Conservation (phyloP, 805 yeast species). For the Kockiozyma suomiensis region DNA sequence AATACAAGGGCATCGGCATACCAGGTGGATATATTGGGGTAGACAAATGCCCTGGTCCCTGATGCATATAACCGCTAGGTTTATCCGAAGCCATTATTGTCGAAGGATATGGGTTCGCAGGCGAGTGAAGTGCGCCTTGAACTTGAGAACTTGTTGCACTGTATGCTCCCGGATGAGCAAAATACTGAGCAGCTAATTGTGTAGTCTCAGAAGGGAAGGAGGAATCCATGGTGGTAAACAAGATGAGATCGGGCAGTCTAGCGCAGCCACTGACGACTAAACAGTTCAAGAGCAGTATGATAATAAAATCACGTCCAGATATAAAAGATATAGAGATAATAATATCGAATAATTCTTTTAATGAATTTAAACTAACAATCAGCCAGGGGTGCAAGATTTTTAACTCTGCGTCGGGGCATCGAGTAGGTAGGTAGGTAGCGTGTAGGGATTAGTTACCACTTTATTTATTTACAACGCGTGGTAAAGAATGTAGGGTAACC, state of each 20-base stretch:
- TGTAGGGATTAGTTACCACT: too few species aligned
- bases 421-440: too few species aligned
- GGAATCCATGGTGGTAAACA: neutral
- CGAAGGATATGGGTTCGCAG: neutral
- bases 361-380: too few species aligned
- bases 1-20: constrained; percentile 21
- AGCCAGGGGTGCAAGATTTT: too few species aligned
- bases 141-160: neutral
- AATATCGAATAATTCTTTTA: too few species aligned
- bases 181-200: neutral
- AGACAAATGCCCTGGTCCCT: constrained; percentile 6
- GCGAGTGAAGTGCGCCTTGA: neutral
- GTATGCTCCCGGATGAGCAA: neutral
- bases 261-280: neutral
- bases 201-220: neutral
- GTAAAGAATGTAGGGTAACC: too few species aligned
- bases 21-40: constrained; percentile 19
- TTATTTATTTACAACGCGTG: too few species aligned
- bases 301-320: too few species aligned
- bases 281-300: too few species aligned
- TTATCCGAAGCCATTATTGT: neutral
- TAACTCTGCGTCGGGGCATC: too few species aligned
- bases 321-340: too few species aligned
- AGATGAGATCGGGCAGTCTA: neutral
- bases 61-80: constrained; percentile 2